Conservation (phyloP, 2,329 filamentous ascomycete genomes). For the Alternaria gansuensis region DNA sequence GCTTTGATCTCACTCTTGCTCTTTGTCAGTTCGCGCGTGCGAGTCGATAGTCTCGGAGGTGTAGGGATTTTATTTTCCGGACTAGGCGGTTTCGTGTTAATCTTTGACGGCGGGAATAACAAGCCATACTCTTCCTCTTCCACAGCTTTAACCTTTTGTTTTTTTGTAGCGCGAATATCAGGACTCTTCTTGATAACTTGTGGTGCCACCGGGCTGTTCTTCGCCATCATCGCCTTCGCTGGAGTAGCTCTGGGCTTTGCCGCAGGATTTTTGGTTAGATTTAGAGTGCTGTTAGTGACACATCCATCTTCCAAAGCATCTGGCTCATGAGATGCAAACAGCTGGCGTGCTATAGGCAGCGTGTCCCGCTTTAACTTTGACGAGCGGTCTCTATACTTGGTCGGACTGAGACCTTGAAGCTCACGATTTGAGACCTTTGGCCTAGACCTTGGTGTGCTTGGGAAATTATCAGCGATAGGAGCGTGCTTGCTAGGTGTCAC, state of each 20-base stretch:
- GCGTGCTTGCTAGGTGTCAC: not conserved
- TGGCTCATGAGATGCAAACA: not conserved
- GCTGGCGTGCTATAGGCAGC: conserved; percentile 1
- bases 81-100: not conserved
- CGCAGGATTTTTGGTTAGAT: not conserved
- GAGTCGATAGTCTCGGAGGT: not conserved
- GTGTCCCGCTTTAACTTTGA: not conserved
- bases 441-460: not conserved
- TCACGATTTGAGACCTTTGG: not conserved
- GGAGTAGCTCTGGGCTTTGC: not conserved
- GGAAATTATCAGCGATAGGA: not conserved
- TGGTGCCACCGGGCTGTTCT: not conserved
- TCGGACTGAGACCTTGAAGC: not conserved
- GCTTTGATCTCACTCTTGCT: not conserved
- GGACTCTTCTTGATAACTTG: not conserved
- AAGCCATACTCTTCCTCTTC: not conserved
- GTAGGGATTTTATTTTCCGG: not conserved
- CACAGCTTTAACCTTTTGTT: not conserved
- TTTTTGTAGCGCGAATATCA: not conserved
- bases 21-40: not conserved
- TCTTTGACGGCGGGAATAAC: not conserved
- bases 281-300: not conserved
- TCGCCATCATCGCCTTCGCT: not conserved
- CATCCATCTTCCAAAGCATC: not conserved
- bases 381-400: not conserved